Percentiles rank a stretch among this genome's conserved stretches.
Evolutionary conservation across 2,329 filamentous ascomycete species (phyloP).

Genomic region (Setomelanomma holmii): DNA sequence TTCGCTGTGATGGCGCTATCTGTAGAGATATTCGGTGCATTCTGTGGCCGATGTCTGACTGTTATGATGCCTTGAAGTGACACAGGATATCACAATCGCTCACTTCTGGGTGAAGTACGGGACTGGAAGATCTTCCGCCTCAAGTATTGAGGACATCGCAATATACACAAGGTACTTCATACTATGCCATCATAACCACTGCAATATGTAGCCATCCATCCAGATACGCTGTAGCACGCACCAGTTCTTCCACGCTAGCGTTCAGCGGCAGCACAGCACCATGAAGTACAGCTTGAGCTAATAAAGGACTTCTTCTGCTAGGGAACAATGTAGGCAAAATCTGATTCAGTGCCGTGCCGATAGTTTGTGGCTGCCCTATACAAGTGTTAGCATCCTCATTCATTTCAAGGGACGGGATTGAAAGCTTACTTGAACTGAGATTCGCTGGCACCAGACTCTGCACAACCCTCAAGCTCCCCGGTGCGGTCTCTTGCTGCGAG

Average conservation of each 20-base stretch:
- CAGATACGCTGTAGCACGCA: constrained; percentile 82
- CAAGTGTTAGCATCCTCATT: constrained; percentile 16
- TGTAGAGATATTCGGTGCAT: no score
- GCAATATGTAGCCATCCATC: constrained; percentile 92
- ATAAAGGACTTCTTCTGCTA: constrained; percentile 80
- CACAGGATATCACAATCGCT: no score
- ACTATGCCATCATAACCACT: constrained; percentile 72
- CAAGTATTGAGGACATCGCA: no score
- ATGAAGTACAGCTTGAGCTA: constrained; percentile 86
- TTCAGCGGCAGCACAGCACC: constrained; percentile 82
- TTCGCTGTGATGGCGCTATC: no score
- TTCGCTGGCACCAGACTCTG: constrained; percentile 73
- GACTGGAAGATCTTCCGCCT: no score
- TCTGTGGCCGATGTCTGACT: no score
- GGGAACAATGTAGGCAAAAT: constrained; percentile 86
- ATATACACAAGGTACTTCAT: no score
- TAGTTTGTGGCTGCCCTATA: constrained; percentile 65
- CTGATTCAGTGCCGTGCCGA: constrained; percentile 78
- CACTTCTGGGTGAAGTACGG: no score
- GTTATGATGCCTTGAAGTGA: no score
- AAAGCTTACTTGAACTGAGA: constrained; percentile 47
- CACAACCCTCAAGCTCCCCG: constrained; percentile 60
- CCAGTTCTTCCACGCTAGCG: constrained; percentile 81
- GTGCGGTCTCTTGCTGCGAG: constrained; percentile 28
- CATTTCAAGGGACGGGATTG: constrained; percentile 1